Conservation (phyloP, 345 rosid species). For the Citrus maxima region DNA sequence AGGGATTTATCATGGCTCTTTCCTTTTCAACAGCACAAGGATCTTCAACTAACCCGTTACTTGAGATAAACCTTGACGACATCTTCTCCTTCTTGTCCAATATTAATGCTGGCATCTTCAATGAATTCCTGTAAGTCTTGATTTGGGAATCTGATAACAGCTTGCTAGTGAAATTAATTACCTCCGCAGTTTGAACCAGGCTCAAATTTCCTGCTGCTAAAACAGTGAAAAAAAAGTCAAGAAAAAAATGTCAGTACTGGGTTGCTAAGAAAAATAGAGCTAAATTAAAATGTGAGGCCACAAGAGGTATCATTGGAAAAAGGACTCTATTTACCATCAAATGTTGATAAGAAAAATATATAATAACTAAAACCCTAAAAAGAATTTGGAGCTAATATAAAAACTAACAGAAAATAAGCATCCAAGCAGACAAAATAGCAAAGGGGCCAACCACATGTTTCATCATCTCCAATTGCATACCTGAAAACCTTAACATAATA, state of each 20-base stretch:
- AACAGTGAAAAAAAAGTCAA: not conserved
- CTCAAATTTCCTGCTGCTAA: constrained; percentile 57
- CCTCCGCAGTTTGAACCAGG: constrained; percentile 47
- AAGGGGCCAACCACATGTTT: not conserved
- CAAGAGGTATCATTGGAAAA: not conserved
- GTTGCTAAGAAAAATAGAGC: not conserved
- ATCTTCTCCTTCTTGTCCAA: constrained; percentile 75
- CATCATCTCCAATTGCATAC: not conserved
- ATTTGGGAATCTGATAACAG: constrained; percentile 44
- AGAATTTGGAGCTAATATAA: not conserved
- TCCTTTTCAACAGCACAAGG: constrained; percentile 89
- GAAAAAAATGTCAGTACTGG: not conserved
- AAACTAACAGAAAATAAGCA: not conserved
- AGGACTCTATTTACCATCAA: not conserved
- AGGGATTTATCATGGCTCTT: constrained; percentile 80
- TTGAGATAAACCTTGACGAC: constrained; percentile 59
- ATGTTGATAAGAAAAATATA: not conserved
- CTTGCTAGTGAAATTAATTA: constrained; percentile 50
- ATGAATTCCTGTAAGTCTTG: constrained; percentile 54
- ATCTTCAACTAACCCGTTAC: constrained; percentile 87
- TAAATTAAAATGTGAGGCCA: not conserved
- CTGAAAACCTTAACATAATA: not conserved
- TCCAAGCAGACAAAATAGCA: not conserved
- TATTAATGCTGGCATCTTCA: constrained; percentile 87
- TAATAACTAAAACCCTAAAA: not conserved